These are phyloP conservation scores for Globisporangium alternatum DNA, from an alignment of 352 stramenopile species.

Conservation along the genomic window DNA sequence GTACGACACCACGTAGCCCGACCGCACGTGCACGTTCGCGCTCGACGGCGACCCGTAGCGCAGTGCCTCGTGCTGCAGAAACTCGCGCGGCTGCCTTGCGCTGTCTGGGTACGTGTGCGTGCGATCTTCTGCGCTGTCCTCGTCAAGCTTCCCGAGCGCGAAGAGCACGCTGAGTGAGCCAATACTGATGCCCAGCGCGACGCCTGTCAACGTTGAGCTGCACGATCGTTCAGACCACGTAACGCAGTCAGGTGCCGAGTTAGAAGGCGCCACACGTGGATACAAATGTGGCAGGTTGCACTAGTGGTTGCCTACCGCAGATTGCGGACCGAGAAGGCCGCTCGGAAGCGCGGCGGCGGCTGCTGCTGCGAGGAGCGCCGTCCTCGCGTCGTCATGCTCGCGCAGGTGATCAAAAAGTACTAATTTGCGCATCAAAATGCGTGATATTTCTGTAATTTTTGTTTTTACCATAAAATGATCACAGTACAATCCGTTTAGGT, in stretches of 20 bases:
- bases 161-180: constrained; percentile 43
- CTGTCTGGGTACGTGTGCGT: constrained; percentile 7
- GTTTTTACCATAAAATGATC: too few species aligned
- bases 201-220: constrained; percentile 39
- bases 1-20: constrained; percentile 83
- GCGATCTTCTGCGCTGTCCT: background rate
- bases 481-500: background rate
- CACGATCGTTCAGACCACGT: background rate
- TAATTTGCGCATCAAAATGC: background rate
- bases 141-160: constrained; percentile 28
- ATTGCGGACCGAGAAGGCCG: constrained; percentile 12
- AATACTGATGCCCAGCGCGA: constrained; percentile 52
- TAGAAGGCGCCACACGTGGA: background rate
- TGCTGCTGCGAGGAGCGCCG: constrained; percentile 1
- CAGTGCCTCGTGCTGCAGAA: constrained; percentile 57
- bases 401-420: background rate
- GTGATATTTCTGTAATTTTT: too few species aligned
- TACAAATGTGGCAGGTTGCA: background rate
- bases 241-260: background rate
- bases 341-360: constrained; percentile 9
- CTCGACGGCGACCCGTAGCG: constrained; percentile 69
- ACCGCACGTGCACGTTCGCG: constrained; percentile 66
- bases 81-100: constrained; percentile 7
- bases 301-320: constrained; percentile 10
- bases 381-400: background rate